phyloP scores from a whole-genome alignment of 1,284 basidiomycete genomes.

The Sporisorium reilianum region DNA sequence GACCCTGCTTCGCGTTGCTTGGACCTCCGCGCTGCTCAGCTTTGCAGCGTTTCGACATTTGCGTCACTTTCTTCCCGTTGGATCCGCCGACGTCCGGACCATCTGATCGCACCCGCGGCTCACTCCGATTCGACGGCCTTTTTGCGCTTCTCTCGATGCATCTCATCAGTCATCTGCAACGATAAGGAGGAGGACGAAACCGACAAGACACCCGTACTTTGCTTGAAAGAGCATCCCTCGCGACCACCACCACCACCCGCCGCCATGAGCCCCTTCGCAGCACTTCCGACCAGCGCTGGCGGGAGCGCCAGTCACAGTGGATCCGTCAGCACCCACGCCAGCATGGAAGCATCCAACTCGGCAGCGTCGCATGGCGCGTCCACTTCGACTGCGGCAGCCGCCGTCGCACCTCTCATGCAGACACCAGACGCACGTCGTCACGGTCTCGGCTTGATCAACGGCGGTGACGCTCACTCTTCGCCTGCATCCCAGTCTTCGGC shows the following conservation, averaged over 20 bases:
- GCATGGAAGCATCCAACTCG: conserved; percentile 19
- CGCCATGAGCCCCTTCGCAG: conserved; percentile 4
- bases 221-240: not conserved
- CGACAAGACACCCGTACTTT: not conserved
- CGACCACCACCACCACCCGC: not conserved
- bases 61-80: not conserved
- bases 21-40: not conserved
- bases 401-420: conserved; percentile 7
- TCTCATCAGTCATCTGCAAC: not conserved
- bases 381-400: conserved; percentile 18
- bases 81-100: not conserved
- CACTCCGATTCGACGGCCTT: not conserved
- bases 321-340: conserved; percentile 28
- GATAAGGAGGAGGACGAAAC: not conserved
- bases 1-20: not conserved
- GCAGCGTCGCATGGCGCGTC: conserved; percentile 10
- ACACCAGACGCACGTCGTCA: conserved; percentile 27
- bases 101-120: not conserved
- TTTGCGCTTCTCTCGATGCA: not conserved
- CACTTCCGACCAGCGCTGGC: conserved; percentile 12
- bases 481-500: conserved; percentile 21
- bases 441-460: conserved; percentile 28
- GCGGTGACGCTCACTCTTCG: conserved; percentile 22
- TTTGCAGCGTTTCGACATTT: not conserved
- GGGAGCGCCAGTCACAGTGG: conserved; percentile 14